Conservation (phyloP, 495 filamentous ascomycete species). For the Friedmanniomyces endolithicus region DNA sequence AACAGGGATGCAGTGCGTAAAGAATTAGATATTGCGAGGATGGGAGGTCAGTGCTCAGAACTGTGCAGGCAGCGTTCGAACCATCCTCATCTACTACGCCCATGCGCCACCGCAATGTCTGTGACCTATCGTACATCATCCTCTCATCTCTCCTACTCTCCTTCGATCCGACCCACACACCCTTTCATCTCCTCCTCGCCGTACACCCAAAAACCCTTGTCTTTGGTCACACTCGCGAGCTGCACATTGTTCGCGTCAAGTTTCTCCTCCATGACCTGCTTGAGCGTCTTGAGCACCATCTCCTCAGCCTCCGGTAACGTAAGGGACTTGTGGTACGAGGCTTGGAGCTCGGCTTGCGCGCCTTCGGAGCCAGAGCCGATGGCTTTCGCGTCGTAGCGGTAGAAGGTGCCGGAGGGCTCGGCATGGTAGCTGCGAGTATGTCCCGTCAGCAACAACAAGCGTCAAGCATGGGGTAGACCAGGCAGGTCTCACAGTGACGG, state of each 20-base stretch:
- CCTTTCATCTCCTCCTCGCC: constrained; percentile 88
- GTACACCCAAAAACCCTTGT: constrained; percentile 95
- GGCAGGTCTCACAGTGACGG: constrained; percentile 57
- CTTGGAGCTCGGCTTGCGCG: constrained; percentile 93
- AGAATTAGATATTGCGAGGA: neutral
- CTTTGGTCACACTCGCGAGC: constrained; percentile 92
- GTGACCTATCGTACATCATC: neutral
- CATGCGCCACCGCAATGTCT: constrained; percentile 1
- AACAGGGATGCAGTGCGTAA: too few relatives aligned
- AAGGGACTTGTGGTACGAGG: constrained; percentile 95
- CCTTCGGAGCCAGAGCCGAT: constrained; percentile 95
- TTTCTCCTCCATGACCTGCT: constrained; percentile 99
- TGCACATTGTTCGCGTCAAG: constrained; percentile 97
- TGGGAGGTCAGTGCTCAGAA: neutral
- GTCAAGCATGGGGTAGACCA: constrained; percentile 4
- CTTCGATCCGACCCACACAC: constrained; percentile 60
- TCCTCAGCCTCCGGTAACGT: constrained; percentile 89
- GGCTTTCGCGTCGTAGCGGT: constrained; percentile 97
- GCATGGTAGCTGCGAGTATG: constrained; percentile 63
- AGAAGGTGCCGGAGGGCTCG: constrained; percentile 94
- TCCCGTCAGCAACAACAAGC: neutral
- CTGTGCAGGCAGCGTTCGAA: neutral
- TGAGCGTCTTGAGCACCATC: constrained; percentile 90
- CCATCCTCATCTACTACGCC: neutral
- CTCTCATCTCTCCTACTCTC: constrained; percentile 2